Percentiles rank a stretch among this genome's conserved stretches.
These are phyloP conservation scores for Myxozyma vanderwaltii DNA, from an alignment of 805 yeast genomes.

Conservation along the genomic window DNA sequence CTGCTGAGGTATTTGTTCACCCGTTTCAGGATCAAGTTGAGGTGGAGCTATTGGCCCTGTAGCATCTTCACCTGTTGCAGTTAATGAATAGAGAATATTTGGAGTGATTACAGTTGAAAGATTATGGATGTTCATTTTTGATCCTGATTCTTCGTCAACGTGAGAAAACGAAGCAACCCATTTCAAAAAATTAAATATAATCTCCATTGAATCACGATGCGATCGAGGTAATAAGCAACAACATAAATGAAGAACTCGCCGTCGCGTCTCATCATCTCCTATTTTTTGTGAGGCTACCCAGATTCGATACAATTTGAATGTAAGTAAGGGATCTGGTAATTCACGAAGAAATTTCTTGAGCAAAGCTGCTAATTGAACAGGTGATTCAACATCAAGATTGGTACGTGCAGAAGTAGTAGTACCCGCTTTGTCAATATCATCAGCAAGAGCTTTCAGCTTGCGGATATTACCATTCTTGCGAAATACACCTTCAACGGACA, in stretches of 20 bases:
- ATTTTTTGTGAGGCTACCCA: constrained; percentile 53
- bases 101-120: constrained; percentile 96
- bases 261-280: constrained; percentile 50
- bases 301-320: constrained; percentile 69
- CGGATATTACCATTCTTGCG: constrained; percentile 95
- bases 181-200: constrained; percentile 76
- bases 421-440: constrained; percentile 74
- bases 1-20: constrained; percentile 5
- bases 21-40: background rate
- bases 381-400: constrained; percentile 57
- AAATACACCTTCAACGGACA: constrained; percentile 94
- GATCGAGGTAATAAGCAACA: constrained; percentile 79
- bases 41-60: background rate
- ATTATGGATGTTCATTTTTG: constrained; percentile 95
- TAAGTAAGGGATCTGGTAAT: constrained; percentile 86
- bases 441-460: constrained; percentile 70
- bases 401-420: constrained; percentile 1
- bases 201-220: constrained; percentile 85
- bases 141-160: constrained; percentile 84
- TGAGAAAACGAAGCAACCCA: constrained; percentile 97
- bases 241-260: constrained; percentile 59
- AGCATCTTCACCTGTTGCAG: constrained; percentile 12
- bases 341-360: constrained; percentile 90
- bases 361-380: constrained; percentile 90
- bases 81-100: constrained; percentile 65